A percentile compares a stretch with the other conserved stretches of the same genome.
phyloP scores from a whole-genome alignment of 148 eudicot species.

The Cornus kousa region DNA sequence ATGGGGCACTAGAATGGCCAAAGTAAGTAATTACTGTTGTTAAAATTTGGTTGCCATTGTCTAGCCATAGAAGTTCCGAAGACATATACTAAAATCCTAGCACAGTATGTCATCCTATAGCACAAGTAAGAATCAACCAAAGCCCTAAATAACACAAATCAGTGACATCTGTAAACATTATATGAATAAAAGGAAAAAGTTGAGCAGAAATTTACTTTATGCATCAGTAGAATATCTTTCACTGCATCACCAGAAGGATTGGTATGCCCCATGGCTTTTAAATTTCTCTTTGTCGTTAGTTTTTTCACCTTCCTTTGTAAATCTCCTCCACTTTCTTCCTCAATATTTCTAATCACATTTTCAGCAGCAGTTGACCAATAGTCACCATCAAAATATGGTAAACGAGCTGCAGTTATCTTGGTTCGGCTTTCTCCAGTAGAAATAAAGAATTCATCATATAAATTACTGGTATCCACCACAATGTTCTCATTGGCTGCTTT shows the following conservation, averaged over 20 bases:
- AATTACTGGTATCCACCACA: conserved; percentile 81
- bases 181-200: neutral
- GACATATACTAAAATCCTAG: neutral
- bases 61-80: neutral
- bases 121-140: neutral
- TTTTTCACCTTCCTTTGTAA: conserved; percentile 41
- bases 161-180: neutral
- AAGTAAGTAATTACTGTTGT: neutral
- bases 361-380: conserved; percentile 99
- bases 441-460: conserved; percentile 83
- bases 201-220: conserved; percentile 48
- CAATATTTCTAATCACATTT: conserved; percentile 67
- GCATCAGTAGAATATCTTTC: conserved; percentile 77
- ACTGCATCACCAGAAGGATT: conserved; percentile 50
- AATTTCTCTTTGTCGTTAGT: conserved; percentile 42
- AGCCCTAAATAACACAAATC: neutral
- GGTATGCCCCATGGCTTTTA: conserved; percentile 70
- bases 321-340: conserved; percentile 41
- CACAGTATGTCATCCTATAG: neutral
- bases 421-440: conserved; percentile 83
- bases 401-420: conserved; percentile 92
- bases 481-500: conserved; percentile 83
- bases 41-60: neutral
- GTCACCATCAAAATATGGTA: conserved; percentile 98
- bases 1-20: neutral